Evolutionary conservation across 1,284 basidiomycete species (phyloP).

Genomic region (Puccinia horiana): DNA sequence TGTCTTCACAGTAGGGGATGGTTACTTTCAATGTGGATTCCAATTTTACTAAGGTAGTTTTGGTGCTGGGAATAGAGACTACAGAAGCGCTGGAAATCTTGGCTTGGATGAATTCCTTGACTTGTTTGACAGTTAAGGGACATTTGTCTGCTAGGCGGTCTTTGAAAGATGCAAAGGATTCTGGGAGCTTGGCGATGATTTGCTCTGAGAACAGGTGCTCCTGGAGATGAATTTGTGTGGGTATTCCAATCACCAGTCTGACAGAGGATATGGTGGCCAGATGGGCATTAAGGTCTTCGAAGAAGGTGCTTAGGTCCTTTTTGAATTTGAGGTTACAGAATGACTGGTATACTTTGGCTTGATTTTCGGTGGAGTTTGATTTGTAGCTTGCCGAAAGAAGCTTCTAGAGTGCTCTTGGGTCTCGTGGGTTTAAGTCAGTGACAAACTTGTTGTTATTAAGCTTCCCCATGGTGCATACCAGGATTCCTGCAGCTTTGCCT

Average conservation of each 20-base stretch:
- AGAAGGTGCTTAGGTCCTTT: neutral
- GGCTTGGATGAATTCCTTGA: neutral
- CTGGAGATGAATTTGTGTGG: neutral
- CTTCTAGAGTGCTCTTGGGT: neutral
- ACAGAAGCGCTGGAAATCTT: neutral
- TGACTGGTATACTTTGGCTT: neutral
- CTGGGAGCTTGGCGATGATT: neutral
- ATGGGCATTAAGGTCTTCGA: neutral
- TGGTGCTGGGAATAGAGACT: neutral
- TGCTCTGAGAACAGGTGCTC: neutral
- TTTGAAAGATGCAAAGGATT: neutral
- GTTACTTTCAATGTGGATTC: neutral
- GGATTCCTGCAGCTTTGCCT: neutral
- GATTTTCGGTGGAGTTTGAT: neutral
- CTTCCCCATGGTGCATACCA: neutral
- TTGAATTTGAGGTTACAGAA: neutral
- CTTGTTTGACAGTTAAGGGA: neutral
- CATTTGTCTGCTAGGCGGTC: neutral
- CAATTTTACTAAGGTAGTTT: neutral
- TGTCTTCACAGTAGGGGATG: neutral
- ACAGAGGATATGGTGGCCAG: neutral
- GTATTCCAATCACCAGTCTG: neutral
- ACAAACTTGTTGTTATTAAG: neutral
- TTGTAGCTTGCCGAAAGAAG: neutral
- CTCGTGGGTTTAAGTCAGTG: neutral